These are phyloP conservation scores for Backusella parvicylindrica DNA, from an alignment of 192 early-diverging fungal species.

Conservation along the genomic window DNA sequence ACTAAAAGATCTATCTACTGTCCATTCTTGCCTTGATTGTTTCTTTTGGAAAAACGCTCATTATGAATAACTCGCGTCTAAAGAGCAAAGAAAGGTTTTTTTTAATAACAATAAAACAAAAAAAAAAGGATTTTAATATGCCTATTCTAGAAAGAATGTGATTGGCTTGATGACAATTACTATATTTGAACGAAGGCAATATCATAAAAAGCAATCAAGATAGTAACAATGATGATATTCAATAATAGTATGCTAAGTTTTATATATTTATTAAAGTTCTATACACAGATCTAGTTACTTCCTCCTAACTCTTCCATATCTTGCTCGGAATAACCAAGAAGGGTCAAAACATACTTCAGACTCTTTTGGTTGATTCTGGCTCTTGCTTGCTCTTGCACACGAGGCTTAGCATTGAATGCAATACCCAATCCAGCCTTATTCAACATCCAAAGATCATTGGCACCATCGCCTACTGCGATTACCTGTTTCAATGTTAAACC, in stretches of 20 bases:
- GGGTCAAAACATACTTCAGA: constrained; percentile 82
- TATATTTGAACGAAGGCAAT: background rate
- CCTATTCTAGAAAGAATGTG: background rate
- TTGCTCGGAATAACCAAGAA: constrained; percentile 85
- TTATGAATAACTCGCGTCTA: background rate
- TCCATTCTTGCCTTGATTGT: constrained; percentile 44
- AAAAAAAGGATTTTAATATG: background rate
- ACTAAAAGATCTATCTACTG: background rate
- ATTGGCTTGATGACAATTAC: background rate
- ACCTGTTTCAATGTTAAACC: constrained; percentile 85
- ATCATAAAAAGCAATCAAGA: too few relatives aligned
- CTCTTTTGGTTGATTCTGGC: constrained; percentile 94
- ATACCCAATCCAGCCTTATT: constrained; percentile 92
- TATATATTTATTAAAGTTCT: background rate
- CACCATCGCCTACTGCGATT: constrained; percentile 97
- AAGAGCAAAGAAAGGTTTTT: background rate
- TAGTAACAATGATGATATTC: too few relatives aligned
- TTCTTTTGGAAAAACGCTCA: constrained; percentile 55
- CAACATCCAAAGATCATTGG: constrained; percentile 96
- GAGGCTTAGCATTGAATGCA: constrained; percentile 97
- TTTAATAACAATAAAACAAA: background rate
- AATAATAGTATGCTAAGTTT: background rate
- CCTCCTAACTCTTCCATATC: constrained; percentile 59
- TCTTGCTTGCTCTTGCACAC: constrained; percentile 81
- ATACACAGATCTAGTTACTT: constrained; percentile 1